These are phyloP conservation scores for Pythium chondricola DNA, from an alignment of 352 stramenopile species.

Conservation along the genomic window DNA sequence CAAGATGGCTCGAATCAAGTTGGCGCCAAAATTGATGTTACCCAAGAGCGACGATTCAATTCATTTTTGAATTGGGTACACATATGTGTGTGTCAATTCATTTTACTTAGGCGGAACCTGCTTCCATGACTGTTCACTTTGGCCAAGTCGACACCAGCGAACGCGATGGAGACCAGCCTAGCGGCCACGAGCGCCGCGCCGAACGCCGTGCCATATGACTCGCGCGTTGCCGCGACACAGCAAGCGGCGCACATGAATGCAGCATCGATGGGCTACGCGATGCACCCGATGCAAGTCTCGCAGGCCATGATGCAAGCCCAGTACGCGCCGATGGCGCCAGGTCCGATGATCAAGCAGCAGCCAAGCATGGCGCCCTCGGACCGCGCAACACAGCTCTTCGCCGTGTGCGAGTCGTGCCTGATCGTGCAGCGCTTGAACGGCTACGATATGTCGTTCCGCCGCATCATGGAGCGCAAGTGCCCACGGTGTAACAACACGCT, in stretches of 20 bases:
- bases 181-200: background rate
- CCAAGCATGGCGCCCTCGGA: constrained; percentile 15
- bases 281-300: constrained; percentile 16
- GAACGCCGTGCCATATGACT: background rate
- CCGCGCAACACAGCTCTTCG: constrained; percentile 54
- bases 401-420: constrained; percentile 69
- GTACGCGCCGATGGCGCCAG: constrained; percentile 9
- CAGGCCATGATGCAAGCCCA: constrained; percentile 11
- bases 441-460: constrained; percentile 78
- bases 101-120: background rate
- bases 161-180: constrained; percentile 12
- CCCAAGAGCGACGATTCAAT: no score
- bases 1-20: background rate
- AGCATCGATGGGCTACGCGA: constrained; percentile 13
- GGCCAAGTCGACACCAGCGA: background rate
- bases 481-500: constrained; percentile 50
- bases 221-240: background rate
- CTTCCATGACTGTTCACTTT: background rate
- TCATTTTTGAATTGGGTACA: constrained; percentile 5
- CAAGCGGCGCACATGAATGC: background rate
- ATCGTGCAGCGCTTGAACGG: constrained; percentile 57
- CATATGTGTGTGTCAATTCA: no score
- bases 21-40: constrained; percentile 1
- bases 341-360: constrained; percentile 13
- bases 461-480: constrained; percentile 77